Evolutionary conservation across 805 yeast species (phyloP).

Genomic region (Lachancea mirantina): DNA sequence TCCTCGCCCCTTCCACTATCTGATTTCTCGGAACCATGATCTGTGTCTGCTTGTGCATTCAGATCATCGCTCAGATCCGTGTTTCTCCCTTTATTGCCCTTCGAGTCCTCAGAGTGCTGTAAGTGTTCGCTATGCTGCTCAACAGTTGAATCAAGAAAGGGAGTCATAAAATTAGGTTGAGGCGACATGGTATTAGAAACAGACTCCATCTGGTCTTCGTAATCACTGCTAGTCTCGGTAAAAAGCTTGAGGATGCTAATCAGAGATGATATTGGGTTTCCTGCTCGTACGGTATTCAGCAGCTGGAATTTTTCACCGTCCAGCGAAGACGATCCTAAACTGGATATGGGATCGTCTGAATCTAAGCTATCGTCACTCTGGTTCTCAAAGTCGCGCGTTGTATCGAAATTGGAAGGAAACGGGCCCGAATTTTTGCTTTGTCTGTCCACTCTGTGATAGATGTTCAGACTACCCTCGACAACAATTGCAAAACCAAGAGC

Average conservation of each 20-base stretch:
- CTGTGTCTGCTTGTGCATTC: too few species aligned
- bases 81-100: too few species aligned
- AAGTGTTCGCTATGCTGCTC: too few species aligned
- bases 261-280: slow-evolving; percentile 79
- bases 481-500: slow-evolving; percentile 83
- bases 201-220: too few species aligned
- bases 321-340: slow-evolving; percentile 34
- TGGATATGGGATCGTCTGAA: slow-evolving; percentile 26
- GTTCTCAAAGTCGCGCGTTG: slow-evolving; percentile 1
- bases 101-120: too few species aligned
- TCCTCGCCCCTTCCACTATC: background rate
- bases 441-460: slow-evolving; percentile 50
- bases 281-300: slow-evolving; percentile 72
- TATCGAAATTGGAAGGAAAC: background rate
- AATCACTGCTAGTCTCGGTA: slow-evolving; percentile 36
- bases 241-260: slow-evolving; percentile 74
- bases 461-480: slow-evolving; percentile 83
- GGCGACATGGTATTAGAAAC: too few species aligned
- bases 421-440: slow-evolving; percentile 9
- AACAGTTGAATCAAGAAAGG: slow-evolving; percentile 7
- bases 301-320: slow-evolving; percentile 63
- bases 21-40: background rate
- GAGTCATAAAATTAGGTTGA: slow-evolving; percentile 6
- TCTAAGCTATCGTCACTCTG: slow-evolving; percentile 3
- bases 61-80: background rate